Percentiles rank a stretch among this genome's conserved stretches.
Conservation (phyloP, 83 land plant species). For the Thuja plicata region DNA sequence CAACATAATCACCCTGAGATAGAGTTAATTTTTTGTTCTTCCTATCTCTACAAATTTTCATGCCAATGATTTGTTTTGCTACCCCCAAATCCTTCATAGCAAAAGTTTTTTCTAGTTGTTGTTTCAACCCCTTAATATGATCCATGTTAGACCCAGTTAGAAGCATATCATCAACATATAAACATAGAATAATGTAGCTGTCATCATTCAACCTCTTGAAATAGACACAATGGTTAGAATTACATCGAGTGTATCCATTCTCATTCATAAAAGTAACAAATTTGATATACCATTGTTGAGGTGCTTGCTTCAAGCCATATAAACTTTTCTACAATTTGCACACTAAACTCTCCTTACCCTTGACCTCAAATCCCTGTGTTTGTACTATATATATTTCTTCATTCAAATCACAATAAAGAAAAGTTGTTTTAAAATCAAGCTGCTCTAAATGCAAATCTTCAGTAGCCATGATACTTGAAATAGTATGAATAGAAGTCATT, state of each 20-base stretch:
- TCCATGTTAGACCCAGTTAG: too few species aligned
- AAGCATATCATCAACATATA: too few species aligned
- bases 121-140: too few species aligned
- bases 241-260: too few species aligned
- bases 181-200: too few species aligned
- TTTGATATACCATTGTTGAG: background rate
- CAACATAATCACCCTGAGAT: too few species aligned
- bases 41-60: too few species aligned
- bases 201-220: background rate
- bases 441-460: background rate
- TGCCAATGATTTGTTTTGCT: too few species aligned
- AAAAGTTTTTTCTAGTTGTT: too few species aligned
- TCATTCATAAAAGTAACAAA: background rate
- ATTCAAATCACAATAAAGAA: background rate
- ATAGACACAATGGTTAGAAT: background rate
- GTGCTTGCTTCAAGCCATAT: slow-evolving; percentile 20
- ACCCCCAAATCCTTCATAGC: too few species aligned
- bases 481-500: background rate
- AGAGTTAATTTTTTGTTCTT: too few species aligned
- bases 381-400: background rate
- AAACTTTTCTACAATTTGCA: background rate
- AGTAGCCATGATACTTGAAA: background rate
- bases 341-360: background rate
- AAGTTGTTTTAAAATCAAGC: background rate
- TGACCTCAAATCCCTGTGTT: background rate